Conservation (phyloP, 2,329 filamentous ascomycete genomes). For the Whalleya microplaca region DNA sequence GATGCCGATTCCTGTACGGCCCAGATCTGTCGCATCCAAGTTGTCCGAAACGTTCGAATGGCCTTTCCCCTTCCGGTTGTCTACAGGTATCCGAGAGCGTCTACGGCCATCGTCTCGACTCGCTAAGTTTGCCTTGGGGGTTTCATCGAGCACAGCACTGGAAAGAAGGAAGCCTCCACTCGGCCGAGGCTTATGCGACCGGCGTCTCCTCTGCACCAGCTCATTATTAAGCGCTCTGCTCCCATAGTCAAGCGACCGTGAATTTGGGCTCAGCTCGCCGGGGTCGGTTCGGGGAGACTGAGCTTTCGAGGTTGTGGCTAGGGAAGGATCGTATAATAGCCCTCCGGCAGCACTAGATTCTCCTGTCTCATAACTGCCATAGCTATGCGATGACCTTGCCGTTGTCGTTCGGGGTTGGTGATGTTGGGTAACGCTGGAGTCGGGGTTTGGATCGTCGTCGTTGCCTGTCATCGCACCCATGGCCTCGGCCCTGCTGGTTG, state of each 20-base stretch:
- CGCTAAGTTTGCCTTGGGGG: slow-evolving; percentile 13
- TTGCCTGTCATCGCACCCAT: slow-evolving; percentile 39
- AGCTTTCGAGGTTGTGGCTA: slow-evolving; percentile 19
- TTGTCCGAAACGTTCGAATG: slow-evolving; percentile 23
- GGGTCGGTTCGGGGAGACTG: slow-evolving; percentile 20
- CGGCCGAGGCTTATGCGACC: slow-evolving; percentile 48
- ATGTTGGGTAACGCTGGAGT: slow-evolving; percentile 25
- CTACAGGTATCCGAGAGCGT: slow-evolving; percentile 35
- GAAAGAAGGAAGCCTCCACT: slow-evolving; percentile 56
- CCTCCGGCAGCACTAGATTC: slow-evolving; percentile 48
- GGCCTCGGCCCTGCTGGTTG: slow-evolving; percentile 8
- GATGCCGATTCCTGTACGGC: slow-evolving; percentile 14
- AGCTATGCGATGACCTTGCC: slow-evolving; percentile 37
- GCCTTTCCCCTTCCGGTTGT: slow-evolving; percentile 34
- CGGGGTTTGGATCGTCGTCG: slow-evolving; percentile 33
- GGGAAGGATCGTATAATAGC: slow-evolving; percentile 26
- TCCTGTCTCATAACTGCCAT: slow-evolving; percentile 47
- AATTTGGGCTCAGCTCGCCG: slow-evolving; percentile 19
- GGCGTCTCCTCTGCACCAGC: slow-evolving; percentile 30
- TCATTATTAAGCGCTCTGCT: slow-evolving; percentile 25
- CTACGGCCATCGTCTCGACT: slow-evolving; percentile 38
- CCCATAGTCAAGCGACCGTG: slow-evolving; percentile 19
- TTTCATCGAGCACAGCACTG: slow-evolving; percentile 43
- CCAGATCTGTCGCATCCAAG: slow-evolving; percentile 1
- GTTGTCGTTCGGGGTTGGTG: slow-evolving; percentile 33